phyloP scores from a whole-genome alignment of 352 stramenopile species.

The Phytophthora meadii region DNA sequence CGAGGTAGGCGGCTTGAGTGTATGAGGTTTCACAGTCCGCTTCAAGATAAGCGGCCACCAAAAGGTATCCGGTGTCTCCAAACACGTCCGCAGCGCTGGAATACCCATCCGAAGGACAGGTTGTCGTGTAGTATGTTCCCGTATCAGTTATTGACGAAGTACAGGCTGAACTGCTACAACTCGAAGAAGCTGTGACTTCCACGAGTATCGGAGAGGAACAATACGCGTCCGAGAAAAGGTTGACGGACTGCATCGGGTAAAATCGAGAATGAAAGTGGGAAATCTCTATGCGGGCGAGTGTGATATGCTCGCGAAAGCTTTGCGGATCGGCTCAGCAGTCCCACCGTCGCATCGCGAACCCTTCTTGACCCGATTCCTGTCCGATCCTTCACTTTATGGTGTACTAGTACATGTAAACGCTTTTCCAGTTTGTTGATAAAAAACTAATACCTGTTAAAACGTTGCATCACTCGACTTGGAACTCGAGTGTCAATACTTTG shows the following conservation, averaged over 20 bases:
- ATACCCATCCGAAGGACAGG: slow-evolving; percentile 19
- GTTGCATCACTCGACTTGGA: slow-evolving; percentile 2
- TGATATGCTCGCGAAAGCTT: slow-evolving; percentile 6
- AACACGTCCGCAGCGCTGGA: slow-evolving; percentile 19
- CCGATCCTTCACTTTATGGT: background rate
- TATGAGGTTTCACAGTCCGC: slow-evolving; percentile 13
- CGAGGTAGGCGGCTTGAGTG: slow-evolving; percentile 3
- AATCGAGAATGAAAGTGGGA: slow-evolving; percentile 20
- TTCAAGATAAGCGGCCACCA: slow-evolving; percentile 16
- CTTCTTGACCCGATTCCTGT: background rate
- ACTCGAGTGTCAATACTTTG: slow-evolving; percentile 18
- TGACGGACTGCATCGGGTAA: slow-evolving; percentile 22
- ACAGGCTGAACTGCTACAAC: slow-evolving; percentile 22
- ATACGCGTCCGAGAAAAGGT: slow-evolving; percentile 24
- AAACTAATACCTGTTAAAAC: background rate
- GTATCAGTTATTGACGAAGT: slow-evolving; percentile 5
- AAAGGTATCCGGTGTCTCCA: slow-evolving; percentile 15
- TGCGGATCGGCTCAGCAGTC: background rate
- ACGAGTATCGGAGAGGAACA: slow-evolving; percentile 13
- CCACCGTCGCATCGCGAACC: background rate
- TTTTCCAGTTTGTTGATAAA: too few species aligned
- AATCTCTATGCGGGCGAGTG: background rate
- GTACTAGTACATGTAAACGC: background rate
- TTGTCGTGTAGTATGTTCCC: slow-evolving; percentile 22
- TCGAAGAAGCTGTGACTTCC: slow-evolving; percentile 9